Percentiles rank a stretch among this genome's conserved stretches.
These are phyloP conservation scores for Fragilaria radians DNA, from an alignment of 108 stramenopile species.

Conservation along the genomic window DNA sequence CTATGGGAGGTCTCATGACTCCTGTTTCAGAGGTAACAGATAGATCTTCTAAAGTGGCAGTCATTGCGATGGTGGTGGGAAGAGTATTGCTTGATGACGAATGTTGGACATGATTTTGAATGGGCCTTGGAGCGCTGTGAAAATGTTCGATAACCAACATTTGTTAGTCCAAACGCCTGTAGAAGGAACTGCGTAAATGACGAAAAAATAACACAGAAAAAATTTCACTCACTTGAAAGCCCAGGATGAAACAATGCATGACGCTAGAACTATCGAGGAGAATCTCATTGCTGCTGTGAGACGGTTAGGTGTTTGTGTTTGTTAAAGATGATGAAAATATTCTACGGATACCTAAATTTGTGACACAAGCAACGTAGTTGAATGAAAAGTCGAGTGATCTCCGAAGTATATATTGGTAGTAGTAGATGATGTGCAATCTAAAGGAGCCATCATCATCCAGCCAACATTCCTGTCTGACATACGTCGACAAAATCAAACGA, in stretches of 20 bases:
- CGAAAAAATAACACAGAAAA: background rate
- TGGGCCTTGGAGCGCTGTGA: background rate
- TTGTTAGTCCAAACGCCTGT: too few species aligned
- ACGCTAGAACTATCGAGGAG: constrained; percentile 12
- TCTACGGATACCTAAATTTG: background rate
- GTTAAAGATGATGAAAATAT: background rate
- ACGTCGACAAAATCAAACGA: constrained; percentile 1
- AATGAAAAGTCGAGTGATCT: background rate
- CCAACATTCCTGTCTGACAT: background rate
- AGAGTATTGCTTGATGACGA: background rate
- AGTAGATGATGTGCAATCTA: too few species aligned
- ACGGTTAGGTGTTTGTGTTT: too few species aligned
- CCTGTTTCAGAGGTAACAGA: background rate
- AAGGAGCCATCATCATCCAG: background rate
- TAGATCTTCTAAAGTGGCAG: background rate
- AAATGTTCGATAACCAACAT: background rate
- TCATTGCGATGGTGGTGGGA: background rate
- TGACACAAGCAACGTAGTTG: background rate
- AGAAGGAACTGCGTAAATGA: background rate
- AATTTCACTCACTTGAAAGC: constrained; percentile 31
- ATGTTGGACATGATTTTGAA: background rate
- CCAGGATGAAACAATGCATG: constrained; percentile 19
- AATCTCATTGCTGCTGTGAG: constrained; percentile 24
- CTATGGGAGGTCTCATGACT: constrained; percentile 79
- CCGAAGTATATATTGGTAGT: too few species aligned